These are phyloP conservation scores for Sugiyamaella japonica DNA, from an alignment of 1,139 yeast genomes.

Conservation along the genomic window DNA sequence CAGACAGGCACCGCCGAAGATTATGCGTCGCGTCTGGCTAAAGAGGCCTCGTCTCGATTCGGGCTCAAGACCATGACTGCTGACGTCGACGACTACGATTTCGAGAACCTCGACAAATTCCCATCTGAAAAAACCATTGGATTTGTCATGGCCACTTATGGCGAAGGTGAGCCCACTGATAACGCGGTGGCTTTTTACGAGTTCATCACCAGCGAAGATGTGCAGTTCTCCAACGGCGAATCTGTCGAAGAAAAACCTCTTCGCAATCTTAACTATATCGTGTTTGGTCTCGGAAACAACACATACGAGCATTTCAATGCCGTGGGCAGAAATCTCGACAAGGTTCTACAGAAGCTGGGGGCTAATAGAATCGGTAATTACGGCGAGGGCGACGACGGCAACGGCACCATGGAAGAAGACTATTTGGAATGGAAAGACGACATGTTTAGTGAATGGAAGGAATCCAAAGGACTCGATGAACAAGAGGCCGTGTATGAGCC, in stretches of 20 bases:
- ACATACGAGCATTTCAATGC: slow-evolving; percentile 91
- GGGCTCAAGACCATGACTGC: slow-evolving; percentile 83
- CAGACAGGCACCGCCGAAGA: slow-evolving; percentile 99
- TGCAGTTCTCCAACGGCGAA: slow-evolving; percentile 40
- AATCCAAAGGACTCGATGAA: slow-evolving; percentile 66
- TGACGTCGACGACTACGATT: slow-evolving; percentile 86
- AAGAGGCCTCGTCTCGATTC: slow-evolving; percentile 80
- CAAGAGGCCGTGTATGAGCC: slow-evolving; percentile 80
- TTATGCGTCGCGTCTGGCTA: slow-evolving; percentile 85
- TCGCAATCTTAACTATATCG: slow-evolving; percentile 62
- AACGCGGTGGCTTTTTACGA: slow-evolving; percentile 72
- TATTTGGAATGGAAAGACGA: slow-evolving; percentile 89
- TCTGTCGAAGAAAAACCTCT: slow-evolving; percentile 61
- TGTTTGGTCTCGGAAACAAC: slow-evolving; percentile 90
- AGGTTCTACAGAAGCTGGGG: slow-evolving; percentile 58
- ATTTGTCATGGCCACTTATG: slow-evolving; percentile 87
- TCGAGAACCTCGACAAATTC: slow-evolving; percentile 66
- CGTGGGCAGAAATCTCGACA: slow-evolving; percentile 63
- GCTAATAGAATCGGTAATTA: slow-evolving; percentile 69
- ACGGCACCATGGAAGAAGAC: slow-evolving; percentile 94
- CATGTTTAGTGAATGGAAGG: slow-evolving; percentile 65
- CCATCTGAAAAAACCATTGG: slow-evolving; percentile 59
- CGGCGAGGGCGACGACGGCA: slow-evolving; percentile 95
- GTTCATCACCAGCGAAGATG: slow-evolving; percentile 40
- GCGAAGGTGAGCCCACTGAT: slow-evolving; percentile 98